A percentile compares a stretch with the other conserved stretches of the same genome.
These are phyloP conservation scores for Colletotrichum liaoningense DNA, from an alignment of 2,329 filamentous ascomycete genomes.

Conservation along the genomic window DNA sequence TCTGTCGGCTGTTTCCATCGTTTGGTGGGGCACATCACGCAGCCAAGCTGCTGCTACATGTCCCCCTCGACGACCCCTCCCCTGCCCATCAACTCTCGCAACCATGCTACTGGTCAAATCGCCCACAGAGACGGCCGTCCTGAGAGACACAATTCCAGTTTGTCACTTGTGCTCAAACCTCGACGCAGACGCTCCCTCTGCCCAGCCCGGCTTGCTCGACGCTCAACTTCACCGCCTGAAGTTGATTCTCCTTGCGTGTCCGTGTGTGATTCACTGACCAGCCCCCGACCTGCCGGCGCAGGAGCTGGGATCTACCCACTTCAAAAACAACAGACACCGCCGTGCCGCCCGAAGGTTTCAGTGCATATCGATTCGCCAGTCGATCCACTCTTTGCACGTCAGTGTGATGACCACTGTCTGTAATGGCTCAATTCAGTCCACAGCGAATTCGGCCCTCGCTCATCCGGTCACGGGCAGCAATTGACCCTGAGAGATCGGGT, in stretches of 20 bases:
- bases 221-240: conserved; percentile 29
- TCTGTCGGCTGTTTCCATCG: conserved; percentile 35
- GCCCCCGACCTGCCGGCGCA: conserved; percentile 16
- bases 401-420: conserved; percentile 26
- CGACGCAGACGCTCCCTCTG: conserved; percentile 10
- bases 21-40: conserved; percentile 24
- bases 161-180: conserved; percentile 3
- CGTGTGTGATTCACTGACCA: conserved; percentile 26
- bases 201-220: conserved; percentile 15
- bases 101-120: conserved; percentile 7
- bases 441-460: background rate
- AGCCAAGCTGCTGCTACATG: conserved; percentile 29
- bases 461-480: background rate
- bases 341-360: conserved; percentile 27
- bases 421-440: conserved; percentile 7
- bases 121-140: conserved; percentile 8
- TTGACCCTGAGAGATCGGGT: conserved; percentile 4
- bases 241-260: conserved; percentile 26
- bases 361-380: conserved; percentile 24
- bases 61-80: conserved; percentile 5
- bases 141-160: background rate
- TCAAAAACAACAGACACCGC: conserved; percentile 11
- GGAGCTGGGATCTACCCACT: conserved; percentile 28
- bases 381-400: conserved; percentile 28
- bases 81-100: conserved; percentile 8